Evolutionary conservation across 805 yeast genomes (phyloP).

Genomic region (Suhomyces xylopsoci): DNA sequence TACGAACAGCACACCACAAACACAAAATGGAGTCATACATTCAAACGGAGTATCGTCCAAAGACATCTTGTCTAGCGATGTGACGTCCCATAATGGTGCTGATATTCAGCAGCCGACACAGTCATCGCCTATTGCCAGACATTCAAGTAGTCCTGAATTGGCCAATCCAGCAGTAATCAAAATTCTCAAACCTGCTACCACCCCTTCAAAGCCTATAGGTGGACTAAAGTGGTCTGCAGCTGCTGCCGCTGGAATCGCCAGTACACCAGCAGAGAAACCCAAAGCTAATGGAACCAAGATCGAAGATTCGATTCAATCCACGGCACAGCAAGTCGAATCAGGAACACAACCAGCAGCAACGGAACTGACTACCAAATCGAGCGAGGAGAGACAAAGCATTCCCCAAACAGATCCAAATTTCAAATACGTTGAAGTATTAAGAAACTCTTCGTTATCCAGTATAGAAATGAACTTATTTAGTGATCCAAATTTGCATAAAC

Average conservation of each 20-base stretch:
- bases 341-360: neutral
- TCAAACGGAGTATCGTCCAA: neutral
- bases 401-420: neutral
- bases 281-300: neutral
- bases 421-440: conserved; percentile 25
- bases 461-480: conserved; percentile 34
- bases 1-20: neutral
- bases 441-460: conserved; percentile 27
- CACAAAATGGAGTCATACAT: neutral
- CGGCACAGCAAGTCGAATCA: neutral
- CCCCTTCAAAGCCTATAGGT: conserved; percentile 52
- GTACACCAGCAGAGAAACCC: neutral
- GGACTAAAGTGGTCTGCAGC: conserved; percentile 58
- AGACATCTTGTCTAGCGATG: conserved; percentile 1
- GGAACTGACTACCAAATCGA: neutral
- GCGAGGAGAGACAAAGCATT: neutral
- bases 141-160: conserved; percentile 22
- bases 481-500: conserved; percentile 29
- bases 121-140: conserved; percentile 10
- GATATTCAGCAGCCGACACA: neutral
- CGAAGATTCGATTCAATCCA: neutral
- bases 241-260: conserved; percentile 41
- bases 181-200: conserved; percentile 52
- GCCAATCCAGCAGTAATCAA: conserved; percentile 40
- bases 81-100: neutral